These are phyloP conservation scores for Metschnikowia similis DNA, from an alignment of 805 yeast genomes.

Conservation along the genomic window DNA sequence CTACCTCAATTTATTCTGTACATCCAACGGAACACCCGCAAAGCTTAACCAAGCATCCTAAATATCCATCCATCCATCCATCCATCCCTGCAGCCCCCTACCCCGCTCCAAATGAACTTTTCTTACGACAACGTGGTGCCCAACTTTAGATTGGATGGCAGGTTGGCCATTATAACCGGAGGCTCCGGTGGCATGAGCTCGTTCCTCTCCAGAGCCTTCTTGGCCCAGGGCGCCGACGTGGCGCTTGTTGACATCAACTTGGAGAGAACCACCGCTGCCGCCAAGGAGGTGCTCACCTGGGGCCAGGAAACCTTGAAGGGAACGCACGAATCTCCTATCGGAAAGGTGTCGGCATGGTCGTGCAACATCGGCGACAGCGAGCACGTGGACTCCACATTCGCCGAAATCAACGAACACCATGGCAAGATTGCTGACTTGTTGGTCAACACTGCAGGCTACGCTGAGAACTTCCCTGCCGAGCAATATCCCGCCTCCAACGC, in stretches of 20 bases:
- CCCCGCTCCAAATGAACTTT: conserved; percentile 17
- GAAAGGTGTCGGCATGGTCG: conserved; percentile 56
- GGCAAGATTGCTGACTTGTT: conserved; percentile 59
- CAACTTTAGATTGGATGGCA: conserved; percentile 62
- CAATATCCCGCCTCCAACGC: conserved; percentile 72
- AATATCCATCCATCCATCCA: background rate
- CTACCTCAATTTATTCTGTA: accelerated
- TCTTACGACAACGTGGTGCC: conserved; percentile 51
- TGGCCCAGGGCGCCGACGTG: conserved; percentile 73
- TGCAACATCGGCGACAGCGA: conserved; percentile 69
- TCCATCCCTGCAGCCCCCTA: too few relatives aligned
- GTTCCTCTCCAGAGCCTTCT: conserved; percentile 58
- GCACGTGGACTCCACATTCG: conserved; percentile 53
- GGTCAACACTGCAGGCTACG: conserved; percentile 80
- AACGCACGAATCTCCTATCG: conserved; percentile 29
- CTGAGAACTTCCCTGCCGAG: conserved; percentile 75
- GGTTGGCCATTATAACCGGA: conserved; percentile 71
- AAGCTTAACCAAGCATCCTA: background rate
- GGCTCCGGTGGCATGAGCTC: conserved; percentile 78
- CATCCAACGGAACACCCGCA: too few relatives aligned
- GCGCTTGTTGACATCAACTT: conserved; percentile 69
- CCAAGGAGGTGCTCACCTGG: conserved; percentile 48
- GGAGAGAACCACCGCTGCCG: conserved; percentile 52
- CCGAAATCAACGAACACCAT: conserved; percentile 52
- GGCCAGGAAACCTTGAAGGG: conserved; percentile 40